phyloP scores from a whole-genome alignment of 192 early-diverging fungal genomes.

The Gonapodya prolifera region DNA sequence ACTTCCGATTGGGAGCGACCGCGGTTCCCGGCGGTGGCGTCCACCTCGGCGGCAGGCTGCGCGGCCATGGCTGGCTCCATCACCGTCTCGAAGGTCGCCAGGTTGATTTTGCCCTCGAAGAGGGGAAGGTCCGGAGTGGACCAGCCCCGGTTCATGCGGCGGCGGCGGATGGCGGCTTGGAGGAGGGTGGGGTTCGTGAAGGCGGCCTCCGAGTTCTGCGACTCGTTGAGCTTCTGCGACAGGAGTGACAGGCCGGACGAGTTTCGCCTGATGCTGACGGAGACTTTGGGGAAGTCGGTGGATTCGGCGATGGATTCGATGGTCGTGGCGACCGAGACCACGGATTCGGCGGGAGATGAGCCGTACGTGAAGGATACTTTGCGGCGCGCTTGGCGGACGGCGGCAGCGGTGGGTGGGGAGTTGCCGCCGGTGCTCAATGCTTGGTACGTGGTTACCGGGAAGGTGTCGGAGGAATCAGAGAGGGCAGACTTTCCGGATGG shows the following conservation, averaged over 20 bases:
- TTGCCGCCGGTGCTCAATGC: too few relatives aligned
- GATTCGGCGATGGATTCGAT: neutral
- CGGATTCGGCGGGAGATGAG: neutral
- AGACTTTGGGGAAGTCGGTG: neutral
- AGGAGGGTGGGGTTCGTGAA: neutral
- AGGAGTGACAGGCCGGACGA: neutral
- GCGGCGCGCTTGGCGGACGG: neutral
- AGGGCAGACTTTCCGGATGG: too few relatives aligned
- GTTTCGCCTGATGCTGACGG: neutral
- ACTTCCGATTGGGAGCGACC: neutral
- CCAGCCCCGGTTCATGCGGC: neutral
- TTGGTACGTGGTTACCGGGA: too few relatives aligned
- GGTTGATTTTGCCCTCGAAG: neutral
- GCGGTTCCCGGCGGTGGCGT: neutral
- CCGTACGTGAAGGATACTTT: neutral
- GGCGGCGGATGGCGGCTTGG: neutral
- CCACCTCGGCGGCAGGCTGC: neutral
- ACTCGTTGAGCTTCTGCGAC: neutral
- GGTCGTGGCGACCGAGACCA: neutral
- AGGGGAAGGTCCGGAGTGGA: neutral
- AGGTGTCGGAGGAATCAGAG: too few relatives aligned
- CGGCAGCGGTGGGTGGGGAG: too few relatives aligned
- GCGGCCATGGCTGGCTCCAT: neutral
- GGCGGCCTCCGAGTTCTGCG: neutral
- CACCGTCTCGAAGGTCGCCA: neutral